A percentile compares a stretch with the other conserved stretches of the same genome.
Conservation (phyloP, 1,284 basidiomycete genomes). For the Cryptococcus sp. region DNA sequence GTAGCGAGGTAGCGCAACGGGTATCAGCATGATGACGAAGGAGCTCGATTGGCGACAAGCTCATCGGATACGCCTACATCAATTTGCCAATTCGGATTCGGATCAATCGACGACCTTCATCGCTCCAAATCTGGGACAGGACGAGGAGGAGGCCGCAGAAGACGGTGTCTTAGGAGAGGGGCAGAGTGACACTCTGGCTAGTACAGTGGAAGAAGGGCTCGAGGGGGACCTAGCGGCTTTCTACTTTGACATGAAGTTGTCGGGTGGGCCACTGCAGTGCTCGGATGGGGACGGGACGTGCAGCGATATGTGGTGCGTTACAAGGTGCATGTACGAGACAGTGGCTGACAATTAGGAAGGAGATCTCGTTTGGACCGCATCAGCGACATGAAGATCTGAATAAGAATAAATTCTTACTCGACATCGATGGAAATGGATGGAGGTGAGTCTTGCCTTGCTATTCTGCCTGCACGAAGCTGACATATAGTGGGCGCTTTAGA, state of each 20-base stretch:
- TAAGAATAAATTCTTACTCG: conserved; percentile 48
- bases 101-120: conserved; percentile 15
- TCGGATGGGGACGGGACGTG: conserved; percentile 41
- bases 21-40: conserved; percentile 47
- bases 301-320: conserved; percentile 32
- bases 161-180: neutral
- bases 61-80: conserved; percentile 48
- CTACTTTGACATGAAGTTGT: conserved; percentile 42
- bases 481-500: conserved; percentile 33
- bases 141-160: conserved; percentile 1
- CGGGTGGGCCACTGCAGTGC: conserved; percentile 41
- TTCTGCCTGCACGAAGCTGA: neutral
- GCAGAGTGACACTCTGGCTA: neutral
- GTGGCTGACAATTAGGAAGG: conserved; percentile 16
- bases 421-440: conserved; percentile 51
- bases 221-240: conserved; percentile 22
- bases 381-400: conserved; percentile 30
- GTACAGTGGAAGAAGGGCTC: neutral
- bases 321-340: neutral
- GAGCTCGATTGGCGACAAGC: conserved; percentile 46
- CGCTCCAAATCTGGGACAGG: conserved; percentile 28
- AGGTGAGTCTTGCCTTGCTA: conserved; percentile 20
- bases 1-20: conserved; percentile 46
- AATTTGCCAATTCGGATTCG: conserved; percentile 41
- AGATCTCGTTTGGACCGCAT: conserved; percentile 34